Evolutionary conservation across 805 yeast species (phyloP).

Genomic region (Vanderwaltozyma verrucispora): DNA sequence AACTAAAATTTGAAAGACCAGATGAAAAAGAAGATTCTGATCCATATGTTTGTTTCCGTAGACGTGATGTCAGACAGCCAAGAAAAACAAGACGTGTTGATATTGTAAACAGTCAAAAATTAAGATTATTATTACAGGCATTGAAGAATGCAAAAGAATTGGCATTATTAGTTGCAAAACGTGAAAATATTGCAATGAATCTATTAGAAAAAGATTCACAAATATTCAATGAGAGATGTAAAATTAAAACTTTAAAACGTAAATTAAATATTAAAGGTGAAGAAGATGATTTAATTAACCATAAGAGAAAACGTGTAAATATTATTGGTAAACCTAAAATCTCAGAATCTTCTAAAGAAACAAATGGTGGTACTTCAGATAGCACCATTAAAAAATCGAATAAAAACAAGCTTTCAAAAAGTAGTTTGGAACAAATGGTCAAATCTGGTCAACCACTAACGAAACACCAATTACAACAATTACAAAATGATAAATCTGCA

Average conservation of each 20-base stretch:
- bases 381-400: constrained; percentile 11
- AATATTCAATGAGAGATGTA: constrained; percentile 63
- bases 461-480: constrained; percentile 16
- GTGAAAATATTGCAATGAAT: constrained; percentile 46
- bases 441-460: constrained; percentile 17
- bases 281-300: constrained; percentile 72
- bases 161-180: constrained; percentile 56
- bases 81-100: constrained; percentile 95
- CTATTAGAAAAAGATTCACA: constrained; percentile 51
- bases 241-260: constrained; percentile 66
- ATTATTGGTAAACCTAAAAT: constrained; percentile 12
- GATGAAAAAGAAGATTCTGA: constrained; percentile 85
- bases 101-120: constrained; percentile 75
- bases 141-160: constrained; percentile 66
- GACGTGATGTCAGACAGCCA: constrained; percentile 90
- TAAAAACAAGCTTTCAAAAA: constrained; percentile 10
- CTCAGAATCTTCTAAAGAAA: constrained; percentile 11
- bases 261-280: constrained; percentile 68
- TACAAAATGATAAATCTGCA: constrained; percentile 10
- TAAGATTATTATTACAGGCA: constrained; percentile 64
- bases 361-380: constrained; percentile 18
- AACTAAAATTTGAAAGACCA: constrained; percentile 75
- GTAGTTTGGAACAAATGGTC: constrained; percentile 12
- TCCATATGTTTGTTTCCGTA: constrained; percentile 91
- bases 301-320: constrained; percentile 45